These are phyloP conservation scores for Naganishia antarctica DNA, from an alignment of 768 basidiomycete species.

Conservation along the genomic window DNA sequence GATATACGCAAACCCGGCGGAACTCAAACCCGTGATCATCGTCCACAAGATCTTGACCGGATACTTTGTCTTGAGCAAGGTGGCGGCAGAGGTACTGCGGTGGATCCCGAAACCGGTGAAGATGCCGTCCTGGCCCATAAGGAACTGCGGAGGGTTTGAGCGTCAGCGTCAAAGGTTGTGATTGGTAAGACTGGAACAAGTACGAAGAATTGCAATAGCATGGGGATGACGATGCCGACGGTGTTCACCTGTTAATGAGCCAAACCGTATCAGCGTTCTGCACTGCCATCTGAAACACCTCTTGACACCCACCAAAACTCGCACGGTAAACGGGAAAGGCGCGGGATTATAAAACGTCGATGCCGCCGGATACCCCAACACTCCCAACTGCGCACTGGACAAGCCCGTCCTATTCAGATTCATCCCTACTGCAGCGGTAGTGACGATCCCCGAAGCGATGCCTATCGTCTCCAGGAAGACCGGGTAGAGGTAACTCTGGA, in stretches of 20 bases:
- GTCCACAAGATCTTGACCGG: constrained; percentile 20
- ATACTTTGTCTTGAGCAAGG: background rate
- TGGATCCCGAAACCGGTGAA: constrained; percentile 19
- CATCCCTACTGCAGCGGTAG: background rate
- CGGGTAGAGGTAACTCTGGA: constrained; percentile 2
- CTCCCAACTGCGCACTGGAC: background rate
- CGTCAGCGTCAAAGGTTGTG: background rate
- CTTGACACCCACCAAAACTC: background rate
- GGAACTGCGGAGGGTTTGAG: constrained; percentile 7
- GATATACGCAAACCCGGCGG: background rate
- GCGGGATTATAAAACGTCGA: background rate
- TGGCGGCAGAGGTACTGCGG: constrained; percentile 3
- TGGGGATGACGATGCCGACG: constrained; percentile 12
- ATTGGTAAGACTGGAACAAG: background rate
- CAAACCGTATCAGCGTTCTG: background rate
- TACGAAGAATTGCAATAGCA: constrained; percentile 18
- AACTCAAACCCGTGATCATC: constrained; percentile 1
- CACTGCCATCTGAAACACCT: background rate
- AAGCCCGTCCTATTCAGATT: background rate
- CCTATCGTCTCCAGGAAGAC: background rate
- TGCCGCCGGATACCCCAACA: background rate
- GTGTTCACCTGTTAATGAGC: constrained; percentile 14
- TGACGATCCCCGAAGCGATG: constrained; percentile 10
- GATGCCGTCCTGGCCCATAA: constrained; percentile 17
- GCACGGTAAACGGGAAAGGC: constrained; percentile 1